A percentile compares a stretch with the other conserved stretches of the same genome.
Conservation (phyloP, 2,329 filamentous ascomycete genomes). For the Ophiocordyceps robertsii region DNA sequence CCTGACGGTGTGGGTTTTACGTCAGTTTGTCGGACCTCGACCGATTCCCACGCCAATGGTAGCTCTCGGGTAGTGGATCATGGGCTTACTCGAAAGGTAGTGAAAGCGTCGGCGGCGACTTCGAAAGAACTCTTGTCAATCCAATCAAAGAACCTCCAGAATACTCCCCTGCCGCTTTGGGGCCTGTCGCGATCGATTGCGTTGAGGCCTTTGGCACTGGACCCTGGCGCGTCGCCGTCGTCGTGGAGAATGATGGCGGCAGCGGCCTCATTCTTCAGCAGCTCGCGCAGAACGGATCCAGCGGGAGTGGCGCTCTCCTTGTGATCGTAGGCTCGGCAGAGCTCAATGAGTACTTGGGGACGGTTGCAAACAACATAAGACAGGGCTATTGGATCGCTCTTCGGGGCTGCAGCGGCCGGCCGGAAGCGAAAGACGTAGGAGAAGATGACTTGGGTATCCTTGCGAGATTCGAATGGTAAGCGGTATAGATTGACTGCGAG, state of each 20-base stretch:
- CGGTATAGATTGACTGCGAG: constrained; percentile 73
- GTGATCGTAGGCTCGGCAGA: constrained; percentile 82
- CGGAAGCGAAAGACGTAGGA: constrained; percentile 90
- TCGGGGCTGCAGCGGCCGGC: constrained; percentile 50
- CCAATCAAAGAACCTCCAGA: constrained; percentile 96
- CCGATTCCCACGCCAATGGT: background rate
- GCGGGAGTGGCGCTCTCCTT: constrained; percentile 87
- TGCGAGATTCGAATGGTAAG: constrained; percentile 89
- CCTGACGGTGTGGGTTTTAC: constrained; percentile 33
- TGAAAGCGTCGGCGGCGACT: constrained; percentile 93
- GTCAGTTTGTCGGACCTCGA: background rate
- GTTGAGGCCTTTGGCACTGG: constrained; percentile 60
- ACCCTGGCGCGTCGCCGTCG: constrained; percentile 59
- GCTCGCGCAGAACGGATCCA: constrained; percentile 77
- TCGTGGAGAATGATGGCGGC: constrained; percentile 89
- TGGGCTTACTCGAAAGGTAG: constrained; percentile 70
- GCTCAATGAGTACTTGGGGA: constrained; percentile 73
- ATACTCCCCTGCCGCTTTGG: constrained; percentile 71
- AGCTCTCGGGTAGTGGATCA: background rate
- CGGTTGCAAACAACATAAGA: constrained; percentile 79
- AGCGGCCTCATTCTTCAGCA: constrained; percentile 79
- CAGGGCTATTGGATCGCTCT: constrained; percentile 69
- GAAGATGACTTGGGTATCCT: constrained; percentile 91
- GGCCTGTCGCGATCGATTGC: constrained; percentile 64
- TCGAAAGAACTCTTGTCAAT: constrained; percentile 95